These are phyloP conservation scores for Knufia petricola DNA, from an alignment of 2,329 filamentous ascomycete genomes.

Conservation along the genomic window DNA sequence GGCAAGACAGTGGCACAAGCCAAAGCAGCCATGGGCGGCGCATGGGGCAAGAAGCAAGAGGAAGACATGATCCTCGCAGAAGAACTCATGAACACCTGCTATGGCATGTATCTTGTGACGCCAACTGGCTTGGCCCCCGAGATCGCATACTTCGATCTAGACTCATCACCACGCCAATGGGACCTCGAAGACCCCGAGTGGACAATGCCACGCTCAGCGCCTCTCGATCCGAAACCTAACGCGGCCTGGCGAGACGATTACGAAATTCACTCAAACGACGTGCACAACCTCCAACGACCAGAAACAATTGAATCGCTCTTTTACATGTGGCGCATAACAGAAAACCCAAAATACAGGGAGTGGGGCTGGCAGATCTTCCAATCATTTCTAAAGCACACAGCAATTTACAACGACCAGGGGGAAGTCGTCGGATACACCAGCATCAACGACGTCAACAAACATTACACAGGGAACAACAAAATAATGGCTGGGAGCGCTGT, in stretches of 20 bases:
- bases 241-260: conserved; percentile 69
- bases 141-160: conserved; percentile 81
- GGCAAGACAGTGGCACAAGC: conserved; percentile 68
- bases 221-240: conserved; percentile 34
- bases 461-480: conserved; percentile 11
- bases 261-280: conserved; percentile 48
- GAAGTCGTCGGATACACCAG: conserved; percentile 21
- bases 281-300: conserved; percentile 86
- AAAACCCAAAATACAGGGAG: conserved; percentile 75
- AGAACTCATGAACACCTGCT: conserved; percentile 93
- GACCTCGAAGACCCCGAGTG: conserved; percentile 27
- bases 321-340: conserved; percentile 98
- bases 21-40: conserved; percentile 35
- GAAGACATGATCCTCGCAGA: conserved; percentile 77
- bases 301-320: conserved; percentile 95
- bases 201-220: conserved; percentile 44
- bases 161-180: conserved; percentile 50
- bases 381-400: conserved; percentile 76
- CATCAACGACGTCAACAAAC: conserved; percentile 16
- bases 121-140: conserved; percentile 86
- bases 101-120: conserved; percentile 91
- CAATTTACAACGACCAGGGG: conserved; percentile 54
- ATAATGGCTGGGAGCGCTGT: neutral
- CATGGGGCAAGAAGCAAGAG: conserved; percentile 70
- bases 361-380: conserved; percentile 99